phyloP scores from a whole-genome alignment of 106 monocot genomes.

The Gastrodia elata region DNA sequence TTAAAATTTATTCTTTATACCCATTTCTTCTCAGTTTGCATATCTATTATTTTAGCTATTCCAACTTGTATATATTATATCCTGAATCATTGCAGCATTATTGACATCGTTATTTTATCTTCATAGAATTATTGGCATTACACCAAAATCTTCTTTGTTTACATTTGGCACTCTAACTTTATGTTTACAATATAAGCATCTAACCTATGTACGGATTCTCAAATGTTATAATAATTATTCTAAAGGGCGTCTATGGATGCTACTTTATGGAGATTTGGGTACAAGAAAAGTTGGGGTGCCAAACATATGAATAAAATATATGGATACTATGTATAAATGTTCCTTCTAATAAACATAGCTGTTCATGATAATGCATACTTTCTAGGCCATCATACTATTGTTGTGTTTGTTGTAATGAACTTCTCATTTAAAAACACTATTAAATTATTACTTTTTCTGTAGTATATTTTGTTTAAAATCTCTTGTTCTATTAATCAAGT shows the following conservation, averaged over 20 bases:
- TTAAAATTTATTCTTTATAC: neutral
- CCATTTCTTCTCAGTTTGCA: neutral
- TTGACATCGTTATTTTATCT: neutral
- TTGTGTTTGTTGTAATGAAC: neutral
- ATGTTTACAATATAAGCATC: too few species aligned
- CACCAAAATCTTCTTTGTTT: too few species aligned
- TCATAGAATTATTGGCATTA: neutral
- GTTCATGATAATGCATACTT: neutral
- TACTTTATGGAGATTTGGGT: too few species aligned
- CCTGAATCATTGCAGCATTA: neutral
- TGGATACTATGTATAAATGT: too few species aligned
- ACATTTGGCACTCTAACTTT: too few species aligned
- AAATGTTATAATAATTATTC: too few species aligned
- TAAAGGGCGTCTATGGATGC: too few species aligned
- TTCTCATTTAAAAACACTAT: neutral
- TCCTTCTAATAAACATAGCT: neutral
- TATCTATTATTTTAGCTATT: neutral
- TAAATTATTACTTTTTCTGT: neutral
- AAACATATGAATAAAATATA: too few species aligned
- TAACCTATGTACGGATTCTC: too few species aligned
- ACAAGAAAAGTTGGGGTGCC: too few species aligned
- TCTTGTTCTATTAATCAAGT: neutral
- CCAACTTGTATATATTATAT: neutral
- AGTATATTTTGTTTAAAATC: neutral
- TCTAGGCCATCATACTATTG: neutral